Evolutionary conservation across 164 flowering plant genomes (phyloP).

Genomic region (Liquidambar formosana): DNA sequence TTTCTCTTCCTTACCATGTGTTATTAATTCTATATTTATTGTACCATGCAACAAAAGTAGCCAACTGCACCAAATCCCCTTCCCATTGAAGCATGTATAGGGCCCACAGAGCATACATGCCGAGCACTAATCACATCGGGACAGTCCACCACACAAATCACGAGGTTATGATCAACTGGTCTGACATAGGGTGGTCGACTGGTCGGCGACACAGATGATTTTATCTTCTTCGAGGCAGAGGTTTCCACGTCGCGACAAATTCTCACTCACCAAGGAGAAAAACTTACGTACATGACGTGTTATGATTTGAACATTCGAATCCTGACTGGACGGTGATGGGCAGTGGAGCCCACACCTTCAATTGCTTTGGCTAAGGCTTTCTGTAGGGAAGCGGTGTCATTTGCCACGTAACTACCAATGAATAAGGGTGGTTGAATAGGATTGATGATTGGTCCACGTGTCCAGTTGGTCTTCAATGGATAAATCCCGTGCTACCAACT

Average conservation of each 20-base stretch:
- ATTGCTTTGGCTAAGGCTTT: not conserved
- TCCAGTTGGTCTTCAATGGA: not conserved
- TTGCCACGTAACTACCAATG: not conserved
- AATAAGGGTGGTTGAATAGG: not conserved
- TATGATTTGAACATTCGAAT: conserved; percentile 12
- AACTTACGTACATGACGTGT: conserved; percentile 20
- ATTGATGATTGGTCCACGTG: conserved; percentile 9
- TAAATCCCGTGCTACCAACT: conserved; percentile 7
- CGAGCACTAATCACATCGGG: too few relatives aligned
- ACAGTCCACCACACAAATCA: too few relatives aligned
- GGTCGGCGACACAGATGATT: not conserved
- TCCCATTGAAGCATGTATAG: too few relatives aligned
- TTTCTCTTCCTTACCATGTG: too few relatives aligned
- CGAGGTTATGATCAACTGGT: not conserved
- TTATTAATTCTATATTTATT: too few relatives aligned
- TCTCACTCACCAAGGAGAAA: not conserved
- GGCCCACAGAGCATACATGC: too few relatives aligned
- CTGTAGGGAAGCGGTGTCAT: conserved; percentile 1
- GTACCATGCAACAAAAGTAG: too few relatives aligned
- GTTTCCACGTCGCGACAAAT: conserved; percentile 14
- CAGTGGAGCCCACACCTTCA: conserved; percentile 5
- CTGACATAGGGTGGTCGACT: not conserved
- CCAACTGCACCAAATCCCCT: too few relatives aligned
- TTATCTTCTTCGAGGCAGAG: not conserved
- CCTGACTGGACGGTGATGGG: not conserved